phyloP scores from a whole-genome alignment of 2,329 filamentous ascomycete genomes.

The Phoma sp. region DNA sequence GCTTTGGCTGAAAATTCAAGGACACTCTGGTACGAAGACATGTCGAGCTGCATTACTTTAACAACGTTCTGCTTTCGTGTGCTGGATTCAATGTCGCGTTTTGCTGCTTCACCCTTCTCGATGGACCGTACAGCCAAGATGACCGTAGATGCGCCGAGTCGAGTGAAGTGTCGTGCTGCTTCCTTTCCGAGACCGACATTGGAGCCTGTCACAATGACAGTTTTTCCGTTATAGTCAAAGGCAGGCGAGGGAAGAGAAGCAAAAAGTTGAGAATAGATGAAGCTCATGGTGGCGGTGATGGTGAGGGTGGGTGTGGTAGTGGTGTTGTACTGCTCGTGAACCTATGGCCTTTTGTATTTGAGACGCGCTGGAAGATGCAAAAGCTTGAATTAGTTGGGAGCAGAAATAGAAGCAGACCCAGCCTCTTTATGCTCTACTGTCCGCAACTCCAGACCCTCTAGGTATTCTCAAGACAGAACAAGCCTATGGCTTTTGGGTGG shows the following conservation, averaged over 20 bases:
- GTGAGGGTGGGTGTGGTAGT: neutral
- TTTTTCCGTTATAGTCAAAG: slow-evolving; percentile 35
- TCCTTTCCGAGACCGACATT: slow-evolving; percentile 44
- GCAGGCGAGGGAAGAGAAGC: slow-evolving; percentile 32
- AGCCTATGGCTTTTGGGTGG: too few relatives aligned
- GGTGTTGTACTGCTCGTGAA: too few relatives aligned
- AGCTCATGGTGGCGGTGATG: slow-evolving; percentile 19
- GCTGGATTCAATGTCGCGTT: slow-evolving; percentile 25
- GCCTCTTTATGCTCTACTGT: too few relatives aligned
- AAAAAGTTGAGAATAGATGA: slow-evolving; percentile 51
- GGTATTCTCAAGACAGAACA: too few relatives aligned
- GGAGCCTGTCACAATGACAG: slow-evolving; percentile 51
- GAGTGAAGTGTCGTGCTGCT: slow-evolving; percentile 37
- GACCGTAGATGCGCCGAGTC: slow-evolving; percentile 28
- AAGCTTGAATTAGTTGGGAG: too few relatives aligned
- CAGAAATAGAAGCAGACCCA: too few relatives aligned
- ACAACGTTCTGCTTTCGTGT: slow-evolving; percentile 18
- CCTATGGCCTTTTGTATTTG: too few relatives aligned
- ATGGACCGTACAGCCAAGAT: slow-evolving; percentile 42
- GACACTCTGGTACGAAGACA: slow-evolving; percentile 27
- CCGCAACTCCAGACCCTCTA: too few relatives aligned
- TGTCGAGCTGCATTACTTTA: slow-evolving; percentile 37
- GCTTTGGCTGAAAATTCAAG: slow-evolving; percentile 26
- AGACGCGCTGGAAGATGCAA: too few relatives aligned
- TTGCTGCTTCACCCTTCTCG: slow-evolving; percentile 39